Conservation (phyloP, 1,284 basidiomycete genomes). For the Hemileia vastatrix region DNA sequence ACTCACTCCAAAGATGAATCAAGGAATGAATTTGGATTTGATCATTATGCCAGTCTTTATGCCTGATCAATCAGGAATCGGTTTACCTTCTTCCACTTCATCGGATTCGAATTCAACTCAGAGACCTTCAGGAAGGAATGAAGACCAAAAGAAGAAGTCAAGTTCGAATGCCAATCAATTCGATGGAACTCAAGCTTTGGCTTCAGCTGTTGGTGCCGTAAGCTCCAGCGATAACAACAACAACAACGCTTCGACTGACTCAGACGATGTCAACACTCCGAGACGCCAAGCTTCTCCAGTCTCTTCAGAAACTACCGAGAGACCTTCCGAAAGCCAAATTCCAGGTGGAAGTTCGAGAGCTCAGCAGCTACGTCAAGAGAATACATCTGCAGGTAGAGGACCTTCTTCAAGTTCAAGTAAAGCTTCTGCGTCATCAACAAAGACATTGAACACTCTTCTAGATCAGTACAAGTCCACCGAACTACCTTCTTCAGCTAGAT, state of each 20-base stretch:
- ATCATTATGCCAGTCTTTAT: conserved; percentile 34
- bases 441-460: too few species aligned
- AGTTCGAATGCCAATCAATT: conserved; percentile 4
- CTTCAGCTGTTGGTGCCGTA: conserved; percentile 30
- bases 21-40: too few species aligned
- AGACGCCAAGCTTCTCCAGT: neutral
- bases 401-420: too few species aligned
- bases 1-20: too few species aligned
- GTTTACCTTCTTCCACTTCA: neutral
- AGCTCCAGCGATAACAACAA: conserved; percentile 22
- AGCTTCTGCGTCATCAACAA: too few species aligned
- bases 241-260: neutral
- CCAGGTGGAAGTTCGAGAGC: neutral
- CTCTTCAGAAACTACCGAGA: neutral
- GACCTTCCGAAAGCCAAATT: neutral
- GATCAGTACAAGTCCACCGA: too few species aligned
- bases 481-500: too few species aligned
- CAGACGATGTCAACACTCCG: neutral
- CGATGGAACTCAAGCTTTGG: conserved; percentile 29
- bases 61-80: conserved; percentile 27
- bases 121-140: neutral
- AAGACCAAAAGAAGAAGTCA: neutral
- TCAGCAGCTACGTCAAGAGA: neutral
- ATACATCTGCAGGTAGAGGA: neutral
- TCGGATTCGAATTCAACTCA: conserved; percentile 4